Evolutionary conservation across 306 rosid genomes (phyloP).

Genomic region (Coriaria nepalensis): DNA sequence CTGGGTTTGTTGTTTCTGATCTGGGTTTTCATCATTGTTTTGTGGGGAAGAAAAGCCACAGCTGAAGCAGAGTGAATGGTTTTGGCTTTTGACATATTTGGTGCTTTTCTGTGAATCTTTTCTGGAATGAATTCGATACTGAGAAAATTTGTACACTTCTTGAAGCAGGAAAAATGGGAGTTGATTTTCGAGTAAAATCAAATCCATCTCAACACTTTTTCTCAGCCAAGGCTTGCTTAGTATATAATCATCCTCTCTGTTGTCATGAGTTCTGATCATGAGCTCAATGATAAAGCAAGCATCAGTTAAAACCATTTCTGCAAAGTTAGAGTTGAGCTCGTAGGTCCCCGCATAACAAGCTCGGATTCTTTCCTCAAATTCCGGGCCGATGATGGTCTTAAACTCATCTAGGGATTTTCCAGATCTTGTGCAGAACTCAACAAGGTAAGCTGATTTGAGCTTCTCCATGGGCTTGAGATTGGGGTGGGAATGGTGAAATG

Average conservation of each 20-base stretch:
- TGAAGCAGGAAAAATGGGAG: constrained; percentile 28
- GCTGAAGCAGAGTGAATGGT: too few relatives aligned
- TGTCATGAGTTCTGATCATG: constrained; percentile 15
- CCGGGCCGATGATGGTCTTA: neutral
- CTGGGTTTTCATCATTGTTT: too few relatives aligned
- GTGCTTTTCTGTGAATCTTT: too few relatives aligned
- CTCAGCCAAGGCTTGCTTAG: constrained; percentile 31
- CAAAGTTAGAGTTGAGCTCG: neutral
- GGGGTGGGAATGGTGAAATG: neutral
- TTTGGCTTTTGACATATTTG: too few relatives aligned
- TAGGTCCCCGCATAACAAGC: constrained; percentile 7
- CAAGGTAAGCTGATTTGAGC: neutral
- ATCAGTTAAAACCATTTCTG: constrained; percentile 4
- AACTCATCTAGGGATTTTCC: neutral
- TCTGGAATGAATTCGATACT: too few relatives aligned
- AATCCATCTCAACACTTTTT: constrained; percentile 20
- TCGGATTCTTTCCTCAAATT: constrained; percentile 9
- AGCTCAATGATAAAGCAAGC: constrained; percentile 27
- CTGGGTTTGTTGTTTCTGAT: too few relatives aligned
- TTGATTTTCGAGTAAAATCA: constrained; percentile 44
- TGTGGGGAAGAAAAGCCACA: too few relatives aligned
- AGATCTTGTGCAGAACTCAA: constrained; percentile 1
- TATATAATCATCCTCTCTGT: constrained; percentile 14
- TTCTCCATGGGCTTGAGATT: constrained; percentile 1
- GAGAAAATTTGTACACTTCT: constrained; percentile 8